Evolutionary conservation across 495 filamentous ascomycete genomes (phyloP), one percentile per base, ranked within the genome.

Genomic region (Daldinia loculata): DNA sequence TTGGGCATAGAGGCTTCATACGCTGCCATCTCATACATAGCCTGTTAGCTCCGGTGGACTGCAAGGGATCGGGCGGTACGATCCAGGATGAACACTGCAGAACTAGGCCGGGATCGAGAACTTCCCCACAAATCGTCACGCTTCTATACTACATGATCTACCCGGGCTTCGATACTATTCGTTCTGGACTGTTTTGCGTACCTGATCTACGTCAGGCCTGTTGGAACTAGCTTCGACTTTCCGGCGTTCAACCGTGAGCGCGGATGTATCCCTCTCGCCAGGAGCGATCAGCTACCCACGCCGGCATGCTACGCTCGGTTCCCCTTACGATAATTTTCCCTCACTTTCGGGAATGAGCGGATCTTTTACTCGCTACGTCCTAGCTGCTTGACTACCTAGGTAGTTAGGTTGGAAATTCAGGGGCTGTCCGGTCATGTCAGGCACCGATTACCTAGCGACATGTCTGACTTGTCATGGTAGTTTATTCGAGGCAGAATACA

Each of bases 31-130:
- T 55, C 39, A 36, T 36, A 27, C 32, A 36, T 36, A 27, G 14
- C 19, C 50, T 27, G 22, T 56, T 24, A 19, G 41, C 12, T 52
- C 69, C 69, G 69, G 64, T 67, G 69, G 63, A 50, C 55, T 56
- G 9, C 50, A 38, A 48, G 27, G 32, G 4, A 52, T 43, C 52
- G 57, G 15, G 4, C 53, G 11, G 38, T 27, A 32, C 29, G 14
- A 24, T 17, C 61, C 38, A 52, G 17, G 55, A 53, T 53, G 43
- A 55, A 45, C 61, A 30, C 36, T 65, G 32, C 34, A 19, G 9
- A 19, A 45, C 30, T 51, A 22, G 45, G 32, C 39, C 22, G 34
- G 6, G 41, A 43, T 59, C 36, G 60, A 64, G 43, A 9, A 30
- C 51, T 52, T 53, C 17, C 27, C 26, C 61, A 30, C n/a, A 48